Base-by-base conservation (phyloP, 805 yeast genomes). In the Candida quercuum region DNA sequence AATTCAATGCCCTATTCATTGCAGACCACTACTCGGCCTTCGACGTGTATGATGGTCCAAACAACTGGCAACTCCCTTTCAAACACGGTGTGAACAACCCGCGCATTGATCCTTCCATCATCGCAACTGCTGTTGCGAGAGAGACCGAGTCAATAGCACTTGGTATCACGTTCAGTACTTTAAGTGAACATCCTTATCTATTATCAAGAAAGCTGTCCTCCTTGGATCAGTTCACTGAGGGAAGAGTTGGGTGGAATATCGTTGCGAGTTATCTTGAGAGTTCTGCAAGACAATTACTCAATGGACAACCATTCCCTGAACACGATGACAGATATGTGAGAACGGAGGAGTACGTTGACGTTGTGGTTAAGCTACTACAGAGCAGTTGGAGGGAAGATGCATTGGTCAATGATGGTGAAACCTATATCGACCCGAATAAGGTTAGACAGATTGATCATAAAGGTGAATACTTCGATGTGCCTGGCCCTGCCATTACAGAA, bases 221-320 rank as follows among this genome's bases (percentile, higher is more conserved):
- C 1, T 51, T 66, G 35, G 71, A 66, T 39, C 70, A 65, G 38
- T 52, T 67, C 38, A 59, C 69, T 8, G 54, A 56, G 23, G 71
- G 71, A 13, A 53, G 71, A 43, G 47, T 66, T 38, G 71, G 71
- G 25, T 66, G 71, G 71, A 66, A 67, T 41, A 58, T 66, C 11
- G 71, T 66, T 18, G 54, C 66, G 14, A 59, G 67, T 3, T 64
- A 66, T 37, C 48, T 66, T 32, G 64, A 61, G 28, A 55, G 64
- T 45, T 67, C 69, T 5, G 59, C 69, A 3, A 47, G 61, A 38
- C 62, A 63, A 38, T 45, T 62, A 19, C 46, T 62, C 22, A 59
- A 61, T 28, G 61, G 59, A 8, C 59, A 52, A 16, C 39, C 46
- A 9, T 56, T 63, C 13, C 61, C 66, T 16, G 59, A 57, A 6